Base-by-base conservation (phyloP, 257 asterid species). In the Cruciata laevipes region DNA sequence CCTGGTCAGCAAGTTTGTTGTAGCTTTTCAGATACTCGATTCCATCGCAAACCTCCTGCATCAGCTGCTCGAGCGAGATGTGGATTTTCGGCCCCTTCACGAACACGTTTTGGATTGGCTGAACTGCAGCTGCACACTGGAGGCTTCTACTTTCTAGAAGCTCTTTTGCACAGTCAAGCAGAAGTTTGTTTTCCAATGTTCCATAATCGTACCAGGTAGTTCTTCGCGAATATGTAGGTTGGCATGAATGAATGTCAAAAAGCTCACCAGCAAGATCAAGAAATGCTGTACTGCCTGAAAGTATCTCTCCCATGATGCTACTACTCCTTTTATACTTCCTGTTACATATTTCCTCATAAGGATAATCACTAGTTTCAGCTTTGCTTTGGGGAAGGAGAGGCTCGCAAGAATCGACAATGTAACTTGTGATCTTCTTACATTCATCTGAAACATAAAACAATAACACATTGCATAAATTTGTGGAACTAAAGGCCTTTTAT, bases 381-480 rank as follows among this genome's bases (percentile, higher is more conserved):
- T 57, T 71, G 23, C 63, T 61, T 52, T 25, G 60, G 33, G 76
- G 59, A 51, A 73, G 61, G 57, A 25, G 64, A 11, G 61, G 61
- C 65, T 27, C 11, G 35, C 76, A 51, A 74, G 73, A 62, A 47
- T 72, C 82, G 60, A 69, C 13, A 6, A 69, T 63, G 40, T 65
- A 33, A 77, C 70, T 75, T 63, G 68, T 63, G 63, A 42, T 72
- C 25, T 32, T 53, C 58, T 53, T 72, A 52, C 73, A 69, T 70
- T 67, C 49, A 74, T 74, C 96, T 86, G 90, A 75, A 65, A 59
- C 38, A 52, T 60, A 68, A 71, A 64, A 24, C 66, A 55, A 70
- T 59, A 69, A 61, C 23, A 13, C 63, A 33, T 69, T 71, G 27
- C 59, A 16, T 67, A 40, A 66, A 24, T 30, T 25, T 5, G 49